Conservation (phyloP, 768 basidiomycete genomes). For the Amanita phalloides region DNA sequence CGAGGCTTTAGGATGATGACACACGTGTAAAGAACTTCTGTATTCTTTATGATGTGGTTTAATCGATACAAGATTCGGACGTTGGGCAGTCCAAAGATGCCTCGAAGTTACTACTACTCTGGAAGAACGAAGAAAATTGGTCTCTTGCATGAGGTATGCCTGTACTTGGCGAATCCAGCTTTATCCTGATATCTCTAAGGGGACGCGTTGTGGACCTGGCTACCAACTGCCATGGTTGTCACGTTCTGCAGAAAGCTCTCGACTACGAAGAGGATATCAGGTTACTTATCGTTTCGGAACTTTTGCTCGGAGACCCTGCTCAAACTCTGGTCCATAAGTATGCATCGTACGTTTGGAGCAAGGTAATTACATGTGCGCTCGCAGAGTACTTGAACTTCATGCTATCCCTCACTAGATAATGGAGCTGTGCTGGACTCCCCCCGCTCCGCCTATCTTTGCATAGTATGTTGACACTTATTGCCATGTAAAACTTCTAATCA, state of each 20-base stretch:
- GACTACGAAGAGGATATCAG: conserved; percentile 87
- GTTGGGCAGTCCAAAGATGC: conserved; percentile 87
- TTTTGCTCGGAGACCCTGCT: conserved; percentile 76
- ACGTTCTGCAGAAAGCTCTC: conserved; percentile 82
- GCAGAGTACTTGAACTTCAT: conserved; percentile 7
- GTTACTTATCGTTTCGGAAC: conserved; percentile 68
- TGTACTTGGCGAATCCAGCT: neutral
- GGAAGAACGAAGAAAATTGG: conserved; percentile 73
- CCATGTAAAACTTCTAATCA: conserved; percentile 2
- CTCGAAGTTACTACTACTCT: conserved; percentile 66
- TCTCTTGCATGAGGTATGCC: conserved; percentile 70
- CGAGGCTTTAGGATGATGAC: conserved; percentile 92
- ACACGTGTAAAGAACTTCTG: conserved; percentile 40
- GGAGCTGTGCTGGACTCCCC: conserved; percentile 82
- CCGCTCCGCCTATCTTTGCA: conserved; percentile 81
- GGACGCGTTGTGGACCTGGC: conserved; percentile 81
- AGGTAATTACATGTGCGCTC: conserved; percentile 29
- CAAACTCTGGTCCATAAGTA: conserved; percentile 86
- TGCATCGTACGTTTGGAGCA: conserved; percentile 89
- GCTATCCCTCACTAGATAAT: conserved; percentile 50
- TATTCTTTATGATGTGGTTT: neutral
- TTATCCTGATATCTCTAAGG: conserved; percentile 22
- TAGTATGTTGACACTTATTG: conserved; percentile 39
- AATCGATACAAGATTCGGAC: conserved; percentile 52
- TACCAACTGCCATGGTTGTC: conserved; percentile 83